phyloP scores from a whole-genome alignment of 2,329 filamentous ascomycete genomes.

The Ceratocystis diversiconidia region DNA sequence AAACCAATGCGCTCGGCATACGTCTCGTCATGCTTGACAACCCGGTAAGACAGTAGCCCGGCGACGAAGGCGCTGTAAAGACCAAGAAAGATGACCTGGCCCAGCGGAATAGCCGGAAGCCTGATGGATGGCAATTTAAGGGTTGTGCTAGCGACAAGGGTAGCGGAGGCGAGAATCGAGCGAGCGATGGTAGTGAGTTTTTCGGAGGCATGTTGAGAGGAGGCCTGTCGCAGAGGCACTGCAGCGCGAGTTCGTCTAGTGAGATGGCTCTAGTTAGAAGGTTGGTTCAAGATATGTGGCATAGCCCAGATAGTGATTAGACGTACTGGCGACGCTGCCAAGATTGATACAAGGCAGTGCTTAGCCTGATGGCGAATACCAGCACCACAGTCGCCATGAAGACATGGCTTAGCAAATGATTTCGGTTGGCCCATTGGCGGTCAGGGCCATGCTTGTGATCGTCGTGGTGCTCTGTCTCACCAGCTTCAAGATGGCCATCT shows the following conservation, averaged over 20 bases:
- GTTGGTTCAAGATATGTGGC: background rate
- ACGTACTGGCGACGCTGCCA: constrained; percentile 14
- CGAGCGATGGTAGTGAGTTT: constrained; percentile 35
- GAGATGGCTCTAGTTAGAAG: background rate
- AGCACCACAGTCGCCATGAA: constrained; percentile 6
- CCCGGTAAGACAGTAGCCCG: constrained; percentile 40
- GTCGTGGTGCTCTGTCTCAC: background rate
- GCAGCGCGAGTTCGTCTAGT: constrained; percentile 32
- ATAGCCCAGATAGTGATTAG: background rate
- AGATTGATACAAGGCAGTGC: background rate
- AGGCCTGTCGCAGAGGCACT: constrained; percentile 28
- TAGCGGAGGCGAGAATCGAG: constrained; percentile 45
- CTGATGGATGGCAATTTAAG: constrained; percentile 38
- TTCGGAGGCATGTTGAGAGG: constrained; percentile 37
- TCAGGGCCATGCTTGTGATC: constrained; percentile 11
- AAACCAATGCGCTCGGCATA: constrained; percentile 53
- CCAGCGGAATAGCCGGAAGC: constrained; percentile 45
- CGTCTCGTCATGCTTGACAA: constrained; percentile 37
- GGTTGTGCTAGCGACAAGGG: constrained; percentile 41
- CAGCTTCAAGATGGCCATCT: background rate
- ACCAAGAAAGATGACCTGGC: constrained; percentile 38
- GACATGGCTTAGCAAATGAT: constrained; percentile 15
- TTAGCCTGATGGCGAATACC: constrained; percentile 10
- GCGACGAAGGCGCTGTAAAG: constrained; percentile 45
- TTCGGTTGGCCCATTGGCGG: constrained; percentile 15